Conservation (phyloP, 345 rosid genomes). For the Cardamine occulta region DNA sequence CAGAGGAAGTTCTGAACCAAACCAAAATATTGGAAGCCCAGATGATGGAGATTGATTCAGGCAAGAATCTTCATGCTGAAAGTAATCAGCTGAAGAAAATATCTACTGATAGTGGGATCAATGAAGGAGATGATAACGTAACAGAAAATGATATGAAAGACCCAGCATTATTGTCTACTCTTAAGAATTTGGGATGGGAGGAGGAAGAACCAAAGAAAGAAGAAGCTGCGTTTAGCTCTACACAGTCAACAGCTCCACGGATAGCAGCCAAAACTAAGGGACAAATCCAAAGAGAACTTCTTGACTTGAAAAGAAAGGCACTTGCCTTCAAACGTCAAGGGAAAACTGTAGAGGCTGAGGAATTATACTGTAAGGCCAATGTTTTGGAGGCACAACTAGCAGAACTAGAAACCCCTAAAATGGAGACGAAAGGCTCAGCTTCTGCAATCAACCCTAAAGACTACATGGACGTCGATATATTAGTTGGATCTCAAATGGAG, state of each 20-base stretch:
- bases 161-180: constrained; percentile 53
- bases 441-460: constrained; percentile 19
- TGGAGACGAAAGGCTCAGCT: constrained; percentile 26
- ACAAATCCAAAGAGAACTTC: constrained; percentile 62
- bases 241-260: constrained; percentile 33
- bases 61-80: constrained; percentile 47
- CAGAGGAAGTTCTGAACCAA: constrained; percentile 64
- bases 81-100: constrained; percentile 30
- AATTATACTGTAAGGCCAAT: constrained; percentile 50
- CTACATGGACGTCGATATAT: constrained; percentile 42
- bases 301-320: constrained; percentile 64
- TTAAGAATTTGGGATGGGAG: constrained; percentile 66
- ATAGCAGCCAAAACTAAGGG: constrained; percentile 50
- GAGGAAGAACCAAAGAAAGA: constrained; percentile 52
- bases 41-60: constrained; percentile 61
- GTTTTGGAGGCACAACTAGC: constrained; percentile 59
- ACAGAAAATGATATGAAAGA: constrained; percentile 68
- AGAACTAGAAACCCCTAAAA: constrained; percentile 49
- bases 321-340: constrained; percentile 63
- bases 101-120: constrained; percentile 32
- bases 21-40: constrained; percentile 69
- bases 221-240: constrained; percentile 38
- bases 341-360: constrained; percentile 59
- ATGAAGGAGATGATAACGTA: constrained; percentile 50
- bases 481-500: constrained; percentile 31